phyloP scores from a whole-genome alignment of 1,284 basidiomycete genomes.

The Naganishia cerealis region DNA sequence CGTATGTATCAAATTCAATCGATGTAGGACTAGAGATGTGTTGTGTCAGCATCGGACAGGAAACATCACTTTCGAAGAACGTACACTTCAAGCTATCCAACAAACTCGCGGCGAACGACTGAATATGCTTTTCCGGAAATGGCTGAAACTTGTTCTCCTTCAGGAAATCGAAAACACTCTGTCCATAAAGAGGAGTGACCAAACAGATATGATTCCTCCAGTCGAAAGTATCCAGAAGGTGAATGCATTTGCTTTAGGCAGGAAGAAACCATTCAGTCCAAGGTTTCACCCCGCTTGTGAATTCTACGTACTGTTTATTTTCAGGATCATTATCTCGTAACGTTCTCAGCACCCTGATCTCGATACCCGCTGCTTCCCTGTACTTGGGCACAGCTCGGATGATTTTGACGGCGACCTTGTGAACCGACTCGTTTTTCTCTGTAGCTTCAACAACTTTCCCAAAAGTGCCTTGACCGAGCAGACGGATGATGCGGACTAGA shows the following conservation, averaged over 20 bases:
- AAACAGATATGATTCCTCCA: constrained; percentile 97
- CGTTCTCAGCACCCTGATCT: constrained; percentile 89
- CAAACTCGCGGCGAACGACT: constrained; percentile 89
- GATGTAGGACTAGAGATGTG: constrained; percentile 72
- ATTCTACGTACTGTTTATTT: constrained; percentile 75
- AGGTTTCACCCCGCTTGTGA: not conserved
- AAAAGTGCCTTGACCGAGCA: constrained; percentile 96
- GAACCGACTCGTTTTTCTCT: constrained; percentile 69
- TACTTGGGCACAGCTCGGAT: constrained; percentile 96
- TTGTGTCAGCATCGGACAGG: not conserved
- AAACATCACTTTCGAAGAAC: constrained; percentile 48
- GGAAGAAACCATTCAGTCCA: not conserved
- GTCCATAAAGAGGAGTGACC: constrained; percentile 91
- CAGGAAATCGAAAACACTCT: constrained; percentile 98
- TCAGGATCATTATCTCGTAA: constrained; percentile 85
- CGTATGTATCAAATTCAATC: constrained; percentile 89
- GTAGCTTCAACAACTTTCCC: constrained; percentile 96
- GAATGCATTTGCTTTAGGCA: constrained; percentile 86
- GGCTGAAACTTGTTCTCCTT: constrained; percentile 97
- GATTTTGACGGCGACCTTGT: constrained; percentile 94
- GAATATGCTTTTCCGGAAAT: constrained; percentile 93
- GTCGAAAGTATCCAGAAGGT: constrained; percentile 91
- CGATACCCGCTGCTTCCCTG: constrained; percentile 97
- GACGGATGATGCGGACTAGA: constrained; percentile 76
- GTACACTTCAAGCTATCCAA: constrained; percentile 90